Evolutionary conservation across 106 monocot genomes (phyloP).

Genomic region (Posidonia australis): DNA sequence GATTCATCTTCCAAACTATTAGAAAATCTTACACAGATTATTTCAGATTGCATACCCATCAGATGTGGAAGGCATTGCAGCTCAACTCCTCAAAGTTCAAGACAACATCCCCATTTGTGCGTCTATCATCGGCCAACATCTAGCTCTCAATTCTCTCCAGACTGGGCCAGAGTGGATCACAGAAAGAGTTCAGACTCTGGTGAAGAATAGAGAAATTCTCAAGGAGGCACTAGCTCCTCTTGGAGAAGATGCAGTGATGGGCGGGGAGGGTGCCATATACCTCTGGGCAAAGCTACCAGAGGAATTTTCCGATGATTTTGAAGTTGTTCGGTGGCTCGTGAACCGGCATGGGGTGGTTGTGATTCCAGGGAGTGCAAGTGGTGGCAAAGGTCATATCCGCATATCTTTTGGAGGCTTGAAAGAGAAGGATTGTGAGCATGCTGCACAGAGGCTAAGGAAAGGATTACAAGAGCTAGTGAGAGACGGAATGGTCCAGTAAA

Average conservation of each 20-base stretch:
- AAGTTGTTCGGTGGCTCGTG: conserved; percentile 77
- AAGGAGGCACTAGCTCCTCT: conserved; percentile 65
- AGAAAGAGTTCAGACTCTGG: conserved; percentile 55
- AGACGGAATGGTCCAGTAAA: conserved; percentile 61
- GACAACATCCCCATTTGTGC: conserved; percentile 99
- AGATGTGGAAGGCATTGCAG: conserved; percentile 46
- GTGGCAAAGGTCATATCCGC: conserved; percentile 57
- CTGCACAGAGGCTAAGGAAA: conserved; percentile 44
- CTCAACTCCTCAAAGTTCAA: conserved; percentile 87
- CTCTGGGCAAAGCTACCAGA: conserved; percentile 95
- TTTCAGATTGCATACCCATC: conserved; percentile 88
- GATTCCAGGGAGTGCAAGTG: conserved; percentile 83
- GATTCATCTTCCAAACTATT: no score
- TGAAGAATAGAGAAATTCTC: conserved; percentile 65
- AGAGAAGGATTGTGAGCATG: conserved; percentile 52
- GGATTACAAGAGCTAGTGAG: conserved; percentile 75
- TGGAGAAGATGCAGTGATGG: conserved; percentile 63
- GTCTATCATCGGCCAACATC: conserved; percentile 72
- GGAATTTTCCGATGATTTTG: conserved; percentile 51
- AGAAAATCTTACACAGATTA: neutral
- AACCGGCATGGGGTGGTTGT: conserved; percentile 66
- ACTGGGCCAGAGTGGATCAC: conserved; percentile 60
- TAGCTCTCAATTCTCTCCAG: conserved; percentile 70
- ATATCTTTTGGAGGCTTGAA: conserved; percentile 88
- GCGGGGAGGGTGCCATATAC: conserved; percentile 95